Percentiles rank a stretch among this genome's conserved stretches.
phyloP scores from a whole-genome alignment of 2,329 filamentous ascomycete species.

The Albifimbria verrucaria region DNA sequence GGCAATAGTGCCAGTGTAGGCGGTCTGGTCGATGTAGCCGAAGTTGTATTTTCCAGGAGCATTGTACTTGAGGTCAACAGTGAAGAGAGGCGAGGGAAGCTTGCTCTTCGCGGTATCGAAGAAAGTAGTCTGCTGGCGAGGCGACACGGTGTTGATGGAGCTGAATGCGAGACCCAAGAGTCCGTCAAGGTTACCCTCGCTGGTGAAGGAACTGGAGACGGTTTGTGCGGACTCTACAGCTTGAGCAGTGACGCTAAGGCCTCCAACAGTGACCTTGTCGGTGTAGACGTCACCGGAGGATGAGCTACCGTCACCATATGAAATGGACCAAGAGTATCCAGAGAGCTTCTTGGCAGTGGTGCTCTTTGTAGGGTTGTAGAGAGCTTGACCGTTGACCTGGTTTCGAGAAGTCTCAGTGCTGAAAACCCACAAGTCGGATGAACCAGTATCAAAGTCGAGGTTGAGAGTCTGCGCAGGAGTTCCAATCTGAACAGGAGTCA shows the following conservation, averaged over 20 bases:
- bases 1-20: conserved; percentile 55
- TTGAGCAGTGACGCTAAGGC: conserved; percentile 35
- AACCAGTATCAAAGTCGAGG: conserved; percentile 41
- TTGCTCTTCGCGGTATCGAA: conserved; percentile 22
- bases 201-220: conserved; percentile 37
- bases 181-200: conserved; percentile 38
- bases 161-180: conserved; percentile 42
- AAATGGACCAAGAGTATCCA: conserved; percentile 38
- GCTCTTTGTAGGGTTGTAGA: conserved; percentile 36
- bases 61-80: conserved; percentile 38
- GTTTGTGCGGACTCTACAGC: conserved; percentile 41
- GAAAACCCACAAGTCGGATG: conserved; percentile 37
- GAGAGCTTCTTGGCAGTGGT: conserved; percentile 32
- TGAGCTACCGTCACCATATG: conserved; percentile 40
- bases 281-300: conserved; percentile 41
- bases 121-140: conserved; percentile 39
- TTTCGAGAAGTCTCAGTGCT: conserved; percentile 36
- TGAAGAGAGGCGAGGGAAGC: conserved; percentile 28
- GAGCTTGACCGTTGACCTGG: conserved; percentile 34
- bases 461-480: conserved; percentile 28
- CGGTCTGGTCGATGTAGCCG: conserved; percentile 44
- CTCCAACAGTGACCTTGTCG: conserved; percentile 39
- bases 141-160: conserved; percentile 38
- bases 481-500: not conserved
- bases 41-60: conserved; percentile 60